phyloP scores from a whole-genome alignment of 2,329 filamentous ascomycete genomes.

The Fusarium sp. region DNA sequence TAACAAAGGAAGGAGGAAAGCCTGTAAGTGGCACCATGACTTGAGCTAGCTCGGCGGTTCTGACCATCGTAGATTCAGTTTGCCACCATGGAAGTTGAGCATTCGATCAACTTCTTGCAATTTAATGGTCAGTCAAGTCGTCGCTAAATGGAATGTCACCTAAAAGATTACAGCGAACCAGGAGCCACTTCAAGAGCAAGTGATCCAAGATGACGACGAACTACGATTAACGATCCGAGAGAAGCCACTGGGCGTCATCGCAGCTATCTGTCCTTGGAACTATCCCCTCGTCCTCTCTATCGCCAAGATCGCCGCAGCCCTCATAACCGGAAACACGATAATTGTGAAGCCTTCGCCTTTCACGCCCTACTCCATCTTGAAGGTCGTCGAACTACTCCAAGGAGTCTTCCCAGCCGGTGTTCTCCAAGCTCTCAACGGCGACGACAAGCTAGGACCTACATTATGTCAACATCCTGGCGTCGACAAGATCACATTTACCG shows the following conservation, averaged over 20 bases:
- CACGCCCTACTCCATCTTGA: conserved; percentile 65
- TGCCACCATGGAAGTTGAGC: background rate
- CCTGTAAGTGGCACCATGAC: background rate
- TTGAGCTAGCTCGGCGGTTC: accelerated
- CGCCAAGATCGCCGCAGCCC: conserved; percentile 63
- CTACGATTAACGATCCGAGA: background rate
- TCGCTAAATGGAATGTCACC: accelerated
- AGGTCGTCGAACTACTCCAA: conserved; percentile 64
- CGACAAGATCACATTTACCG: conserved; percentile 70
- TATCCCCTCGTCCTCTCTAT: conserved; percentile 59
- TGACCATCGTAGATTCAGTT: background rate
- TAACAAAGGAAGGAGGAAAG: background rate
- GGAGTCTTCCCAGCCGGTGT: conserved; percentile 67
- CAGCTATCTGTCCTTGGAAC: conserved; percentile 63
- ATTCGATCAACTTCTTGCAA: background rate
- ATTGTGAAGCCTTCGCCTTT: conserved; percentile 66
- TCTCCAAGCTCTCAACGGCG: conserved; percentile 66
- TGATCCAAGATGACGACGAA: background rate
- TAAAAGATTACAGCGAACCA: background rate
- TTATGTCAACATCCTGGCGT: conserved; percentile 65
- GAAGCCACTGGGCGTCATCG: conserved; percentile 50
- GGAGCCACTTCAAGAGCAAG: background rate
- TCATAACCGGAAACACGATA: conserved; percentile 63
- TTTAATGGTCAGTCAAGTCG: background rate
- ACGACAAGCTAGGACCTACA: conserved; percentile 65